Base-by-base conservation (phyloP, 495 filamentous ascomycete species). In the Penicilliopsis zonata region DNA sequence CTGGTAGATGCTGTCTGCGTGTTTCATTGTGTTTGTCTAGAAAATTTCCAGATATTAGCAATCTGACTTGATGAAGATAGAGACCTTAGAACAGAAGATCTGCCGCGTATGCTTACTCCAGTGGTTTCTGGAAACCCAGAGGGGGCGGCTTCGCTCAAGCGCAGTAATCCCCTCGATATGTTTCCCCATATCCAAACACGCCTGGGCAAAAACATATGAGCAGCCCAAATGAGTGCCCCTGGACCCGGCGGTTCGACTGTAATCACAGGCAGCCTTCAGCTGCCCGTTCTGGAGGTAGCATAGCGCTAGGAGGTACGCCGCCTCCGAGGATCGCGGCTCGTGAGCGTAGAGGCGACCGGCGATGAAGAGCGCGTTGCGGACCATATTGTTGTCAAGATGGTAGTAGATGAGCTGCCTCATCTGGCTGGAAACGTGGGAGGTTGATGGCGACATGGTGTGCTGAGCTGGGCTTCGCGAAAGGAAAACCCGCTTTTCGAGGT, bases 361-460 rank as follows among this genome's bases (percentile, higher is more conserved):
- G 24, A 93, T 77, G 58, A 96, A 96, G 18, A 94, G 73, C 31
- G 90, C 90, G 43, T 90, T 95, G 19, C 81, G 71, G 42, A 80
- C 66, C 18, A 87, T 69, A 44, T 87, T 78, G 43, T 88, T 92
- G 57, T 98, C 90, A 51, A 98, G 74, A 49, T 93, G 78, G 58
- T 96, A 94, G 56, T 86, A 82, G 38, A 96, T 76, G 32, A 84
- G 68, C 48, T 90, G 81, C 49, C 80, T 72, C 43, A 96, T 63
- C 56, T 93, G 82, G 51, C 65, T 65, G 24, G 79, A 65, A 42
- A 86, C 68, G 50, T 78, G 67, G 41, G 67, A 73, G 18, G 71
- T 71, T 13, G 57, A 61, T 5, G 82, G 77, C 35, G 82, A 70
- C 86, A 92, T 92, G 50, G 38, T n/a, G n/a, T n/a, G n/a, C 70